These are phyloP conservation scores for Lodderomyces orthopsilosis DNA, from an alignment of 1,139 yeast species.

Conservation along the genomic window DNA sequence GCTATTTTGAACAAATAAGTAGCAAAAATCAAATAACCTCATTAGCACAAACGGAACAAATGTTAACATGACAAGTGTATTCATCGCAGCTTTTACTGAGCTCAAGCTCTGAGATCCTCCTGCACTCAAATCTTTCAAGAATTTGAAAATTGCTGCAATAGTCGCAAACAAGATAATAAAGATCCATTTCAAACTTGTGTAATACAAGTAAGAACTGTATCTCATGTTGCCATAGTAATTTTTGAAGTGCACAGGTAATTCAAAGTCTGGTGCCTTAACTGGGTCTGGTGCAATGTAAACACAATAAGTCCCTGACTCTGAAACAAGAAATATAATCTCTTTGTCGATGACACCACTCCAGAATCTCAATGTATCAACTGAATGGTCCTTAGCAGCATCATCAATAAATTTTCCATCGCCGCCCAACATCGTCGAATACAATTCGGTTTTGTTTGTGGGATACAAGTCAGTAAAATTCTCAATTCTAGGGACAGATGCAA, in stretches of 20 bases:
- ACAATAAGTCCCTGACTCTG: constrained; percentile 33
- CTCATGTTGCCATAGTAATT: constrained; percentile 31
- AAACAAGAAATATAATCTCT: constrained; percentile 14
- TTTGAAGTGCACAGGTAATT: constrained; percentile 20
- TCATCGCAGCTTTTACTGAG: constrained; percentile 32
- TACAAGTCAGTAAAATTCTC: constrained; percentile 15
- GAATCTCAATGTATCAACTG: constrained; percentile 5
- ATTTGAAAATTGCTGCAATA: constrained; percentile 23
- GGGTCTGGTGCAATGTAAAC: constrained; percentile 27
- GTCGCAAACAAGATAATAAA: constrained; percentile 18
- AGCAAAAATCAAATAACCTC: constrained; percentile 12
- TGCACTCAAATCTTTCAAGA: constrained; percentile 28
- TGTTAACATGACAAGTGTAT: constrained; percentile 28
- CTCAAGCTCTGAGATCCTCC: constrained; percentile 30
- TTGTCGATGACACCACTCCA: constrained; percentile 13
- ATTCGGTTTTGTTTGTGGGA: constrained; percentile 11
- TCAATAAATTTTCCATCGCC: constrained; percentile 10
- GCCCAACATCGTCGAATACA: constrained; percentile 13
- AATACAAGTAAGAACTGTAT: constrained; percentile 18
- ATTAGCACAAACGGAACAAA: constrained; percentile 24
- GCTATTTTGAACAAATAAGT: constrained; percentile 20
- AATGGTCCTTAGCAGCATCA: constrained; percentile 5
- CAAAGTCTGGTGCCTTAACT: constrained; percentile 7
- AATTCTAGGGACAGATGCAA: constrained; percentile 21
- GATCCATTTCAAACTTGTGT: constrained; percentile 19